Evolutionary conservation across 768 basidiomycete genomes (phyloP), one percentile per base, ranked within the genome.

Genomic region (Butyriboletus loyo): DNA sequence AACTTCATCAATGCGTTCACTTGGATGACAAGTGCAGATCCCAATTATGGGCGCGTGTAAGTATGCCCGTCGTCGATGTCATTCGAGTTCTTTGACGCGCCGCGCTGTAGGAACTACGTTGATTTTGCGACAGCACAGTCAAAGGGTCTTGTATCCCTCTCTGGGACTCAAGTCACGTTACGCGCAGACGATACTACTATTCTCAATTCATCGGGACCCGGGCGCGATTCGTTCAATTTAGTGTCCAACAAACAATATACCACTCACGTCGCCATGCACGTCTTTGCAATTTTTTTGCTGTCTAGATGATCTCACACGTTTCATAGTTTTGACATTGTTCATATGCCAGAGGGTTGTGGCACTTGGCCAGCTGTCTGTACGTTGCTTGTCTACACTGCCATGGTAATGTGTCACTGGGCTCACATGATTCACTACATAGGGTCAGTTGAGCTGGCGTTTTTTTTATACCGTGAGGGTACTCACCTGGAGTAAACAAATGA

Each of bases 141-240:
- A 21, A 66, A 77, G 55, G 85, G 86, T 57, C 66, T 89, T 15
- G 84, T 85, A 0, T 85, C 73, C 54, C 74, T 83, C 2, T 73
- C 73, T 11, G 75, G 73, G 27, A 71, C 80, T 57, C 53, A 58
- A 19, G 68, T 74, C 17, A 69, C 64, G 3, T 45, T 75, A 17
- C 65, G 74, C 28, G 64, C 71, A 3, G 73, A 75, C 42, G 50
- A 59, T n/a, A 72, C 63, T 8, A 72, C 70, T 0, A 49, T 39
- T 2, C 65, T 76, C 11, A 55, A 39, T 24, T 22, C 73, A 4
- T 41, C 56, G 3, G 72, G 63, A 15, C 62, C 74, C 1, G 73
- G 73, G 19, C 61, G 73, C 21, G 65, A 75, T 40, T 67, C 73
- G 13, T 73, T 75, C 39, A 50, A 69, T 43, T 42, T 75, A 7